Evolutionary conservation across 2,329 filamentous ascomycete genomes (phyloP).

Genomic region (Fusarium pseudoanthophilum): DNA sequence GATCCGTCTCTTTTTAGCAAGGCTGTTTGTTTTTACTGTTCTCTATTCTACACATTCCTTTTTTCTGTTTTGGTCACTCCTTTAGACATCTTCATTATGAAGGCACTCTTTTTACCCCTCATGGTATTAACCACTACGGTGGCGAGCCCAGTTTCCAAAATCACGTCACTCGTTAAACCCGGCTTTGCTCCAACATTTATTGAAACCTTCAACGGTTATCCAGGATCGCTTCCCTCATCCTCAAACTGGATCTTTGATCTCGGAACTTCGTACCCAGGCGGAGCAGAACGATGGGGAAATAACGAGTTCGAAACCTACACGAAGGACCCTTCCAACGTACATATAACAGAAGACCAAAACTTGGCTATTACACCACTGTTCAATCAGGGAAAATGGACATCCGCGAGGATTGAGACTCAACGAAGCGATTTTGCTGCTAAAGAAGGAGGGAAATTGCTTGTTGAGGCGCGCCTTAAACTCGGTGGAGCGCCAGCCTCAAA

Average conservation of each 20-base stretch:
- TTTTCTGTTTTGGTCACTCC: neutral
- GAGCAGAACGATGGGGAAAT: neutral
- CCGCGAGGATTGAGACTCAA: neutral
- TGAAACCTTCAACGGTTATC: neutral
- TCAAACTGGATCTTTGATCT: neutral
- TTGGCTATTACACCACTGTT: neutral
- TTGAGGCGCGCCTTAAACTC: neutral
- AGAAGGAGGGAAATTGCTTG: neutral
- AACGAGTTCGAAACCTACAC: neutral
- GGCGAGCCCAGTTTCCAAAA: neutral
- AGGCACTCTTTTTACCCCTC: neutral
- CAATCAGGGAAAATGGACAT: neutral
- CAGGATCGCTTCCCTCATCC: neutral
- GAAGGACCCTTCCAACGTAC: neutral
- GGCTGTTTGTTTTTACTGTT: neutral
- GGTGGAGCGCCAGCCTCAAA: neutral
- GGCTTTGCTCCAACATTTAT: neutral
- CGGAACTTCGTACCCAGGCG: neutral
- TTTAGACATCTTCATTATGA: neutral
- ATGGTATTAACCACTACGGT: neutral
- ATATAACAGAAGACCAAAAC: neutral
- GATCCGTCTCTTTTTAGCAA: fast-evolving
- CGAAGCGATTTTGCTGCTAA: neutral
- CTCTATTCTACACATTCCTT: neutral
- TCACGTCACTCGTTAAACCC: neutral